A percentile compares a stretch with the other conserved stretches of the same genome.
Conservation (phyloP, 257 asterid genomes). For the Primulina huaijiensis region DNA sequence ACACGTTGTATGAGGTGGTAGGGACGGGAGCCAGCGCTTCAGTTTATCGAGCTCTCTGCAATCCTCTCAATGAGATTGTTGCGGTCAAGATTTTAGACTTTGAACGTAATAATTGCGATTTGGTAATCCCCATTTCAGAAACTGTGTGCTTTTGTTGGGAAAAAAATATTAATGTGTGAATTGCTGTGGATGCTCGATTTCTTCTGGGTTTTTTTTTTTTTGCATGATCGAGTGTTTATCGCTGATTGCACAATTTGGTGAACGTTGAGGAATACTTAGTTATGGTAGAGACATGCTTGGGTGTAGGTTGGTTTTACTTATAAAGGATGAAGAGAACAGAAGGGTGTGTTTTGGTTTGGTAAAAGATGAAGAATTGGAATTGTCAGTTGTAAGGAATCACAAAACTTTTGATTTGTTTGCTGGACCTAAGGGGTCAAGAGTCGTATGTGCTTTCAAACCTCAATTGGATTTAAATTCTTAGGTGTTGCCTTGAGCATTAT, state of each 20-base stretch:
- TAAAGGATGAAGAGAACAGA: not conserved
- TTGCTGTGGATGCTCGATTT: not conserved
- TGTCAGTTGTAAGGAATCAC: not conserved
- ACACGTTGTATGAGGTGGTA: conserved; percentile 72
- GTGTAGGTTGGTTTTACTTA: not conserved
- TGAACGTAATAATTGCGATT: conserved; percentile 80
- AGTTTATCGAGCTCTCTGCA: conserved; percentile 83
- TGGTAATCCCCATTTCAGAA: conserved; percentile 46
- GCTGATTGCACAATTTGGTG: not conserved
- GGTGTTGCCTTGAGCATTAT: conserved; percentile 13
- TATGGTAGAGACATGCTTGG: not conserved
- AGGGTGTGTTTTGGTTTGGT: not conserved
- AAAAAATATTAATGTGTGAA: not conserved
- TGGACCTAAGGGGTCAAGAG: not conserved
- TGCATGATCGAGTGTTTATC: not conserved
- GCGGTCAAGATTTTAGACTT: conserved; percentile 92
- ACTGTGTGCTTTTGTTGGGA: not conserved
- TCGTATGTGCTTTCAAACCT: not conserved
- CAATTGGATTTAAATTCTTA: conserved; percentile 3
- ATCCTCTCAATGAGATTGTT: conserved; percentile 58
- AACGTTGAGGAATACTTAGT: not conserved
- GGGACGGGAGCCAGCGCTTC: conserved; percentile 95
- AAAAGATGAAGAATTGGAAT: too few relatives aligned
- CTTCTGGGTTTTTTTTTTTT: not conserved
- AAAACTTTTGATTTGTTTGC: not conserved